A percentile compares a stretch with the other conserved stretches of the same genome.
These are phyloP conservation scores for Leccinellum rugosiceps DNA, from an alignment of 768 basidiomycete genomes.

Conservation along the genomic window DNA sequence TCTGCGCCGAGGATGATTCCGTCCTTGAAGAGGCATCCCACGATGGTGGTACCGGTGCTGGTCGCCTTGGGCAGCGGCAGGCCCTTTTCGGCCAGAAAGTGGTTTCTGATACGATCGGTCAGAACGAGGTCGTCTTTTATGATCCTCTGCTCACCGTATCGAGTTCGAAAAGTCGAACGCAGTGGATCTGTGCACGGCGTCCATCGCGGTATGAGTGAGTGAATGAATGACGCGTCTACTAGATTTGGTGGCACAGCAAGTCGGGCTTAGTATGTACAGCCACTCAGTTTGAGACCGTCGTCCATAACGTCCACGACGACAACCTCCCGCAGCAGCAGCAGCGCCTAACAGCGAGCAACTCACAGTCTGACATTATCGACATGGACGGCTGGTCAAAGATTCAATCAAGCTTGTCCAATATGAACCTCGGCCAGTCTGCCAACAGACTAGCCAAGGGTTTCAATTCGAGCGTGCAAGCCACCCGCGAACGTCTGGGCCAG, in stretches of 20 bases:
- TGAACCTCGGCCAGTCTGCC: slow-evolving; percentile 76
- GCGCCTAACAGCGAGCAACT: neutral
- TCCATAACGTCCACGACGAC: slow-evolving; percentile 4
- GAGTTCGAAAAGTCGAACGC: slow-evolving; percentile 83
- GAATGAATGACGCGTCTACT: slow-evolving; percentile 1
- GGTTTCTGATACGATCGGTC: slow-evolving; percentile 49
- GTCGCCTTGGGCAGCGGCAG: slow-evolving; percentile 78
- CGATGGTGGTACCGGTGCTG: slow-evolving; percentile 96
- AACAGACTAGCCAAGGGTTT: slow-evolving; percentile 77
- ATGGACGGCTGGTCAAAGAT: slow-evolving; percentile 66
- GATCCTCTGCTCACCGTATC: slow-evolving; percentile 46
- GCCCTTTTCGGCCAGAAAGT: slow-evolving; percentile 68
- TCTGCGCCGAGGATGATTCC: slow-evolving; percentile 96
- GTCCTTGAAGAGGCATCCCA: slow-evolving; percentile 89
- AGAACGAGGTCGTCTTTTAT: neutral
- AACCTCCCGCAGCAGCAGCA: neutral
- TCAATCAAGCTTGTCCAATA: slow-evolving; percentile 52
- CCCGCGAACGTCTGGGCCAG: slow-evolving; percentile 86
- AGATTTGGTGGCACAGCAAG: slow-evolving; percentile 22
- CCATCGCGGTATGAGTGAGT: slow-evolving; percentile 34
- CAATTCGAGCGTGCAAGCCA: slow-evolving; percentile 80
- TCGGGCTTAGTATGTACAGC: slow-evolving; percentile 1
- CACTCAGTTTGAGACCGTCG: neutral
- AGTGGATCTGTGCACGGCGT: slow-evolving; percentile 43
- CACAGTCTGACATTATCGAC: neutral